A percentile compares a stretch with the other conserved stretches of the same genome.
phyloP scores from a whole-genome alignment of 2,329 filamentous ascomycete species.

The Colletotrichum coccodes region DNA sequence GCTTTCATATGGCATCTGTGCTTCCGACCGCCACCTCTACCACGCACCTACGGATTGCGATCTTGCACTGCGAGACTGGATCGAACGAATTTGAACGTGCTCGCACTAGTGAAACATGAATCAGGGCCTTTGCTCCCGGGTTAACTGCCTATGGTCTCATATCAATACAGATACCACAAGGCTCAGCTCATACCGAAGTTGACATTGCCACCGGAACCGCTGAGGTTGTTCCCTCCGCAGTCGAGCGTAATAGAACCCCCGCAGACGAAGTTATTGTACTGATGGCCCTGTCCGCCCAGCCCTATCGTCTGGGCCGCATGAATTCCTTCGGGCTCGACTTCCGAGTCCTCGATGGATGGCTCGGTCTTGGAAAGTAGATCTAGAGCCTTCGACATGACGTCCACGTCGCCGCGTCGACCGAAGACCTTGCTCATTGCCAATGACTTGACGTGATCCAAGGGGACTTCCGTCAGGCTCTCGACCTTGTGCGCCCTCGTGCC shows the following conservation, averaged over 20 bases:
- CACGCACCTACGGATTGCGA: too few species aligned
- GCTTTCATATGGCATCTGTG: too few species aligned
- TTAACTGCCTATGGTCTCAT: background rate
- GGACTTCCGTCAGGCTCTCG: too few species aligned
- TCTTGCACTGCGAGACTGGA: too few species aligned
- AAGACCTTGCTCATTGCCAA: background rate
- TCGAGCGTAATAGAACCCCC: background rate
- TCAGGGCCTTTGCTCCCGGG: background rate
- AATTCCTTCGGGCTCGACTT: background rate
- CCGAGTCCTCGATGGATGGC: background rate
- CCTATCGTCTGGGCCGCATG: background rate
- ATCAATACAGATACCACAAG: background rate
- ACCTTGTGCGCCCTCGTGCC: too few species aligned
- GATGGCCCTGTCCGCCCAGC: background rate
- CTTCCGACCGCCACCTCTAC: too few species aligned
- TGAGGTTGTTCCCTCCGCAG: background rate
- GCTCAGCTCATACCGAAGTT: background rate
- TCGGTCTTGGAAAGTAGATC: background rate
- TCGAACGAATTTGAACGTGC: background rate
- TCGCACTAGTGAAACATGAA: background rate
- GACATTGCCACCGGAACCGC: background rate
- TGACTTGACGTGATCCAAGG: background rate
- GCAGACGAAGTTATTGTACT: background rate
- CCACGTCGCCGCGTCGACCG: too few species aligned
- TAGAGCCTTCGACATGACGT: background rate